Conservation (phyloP, 805 yeast species). For the Candida arabinofermentans region DNA sequence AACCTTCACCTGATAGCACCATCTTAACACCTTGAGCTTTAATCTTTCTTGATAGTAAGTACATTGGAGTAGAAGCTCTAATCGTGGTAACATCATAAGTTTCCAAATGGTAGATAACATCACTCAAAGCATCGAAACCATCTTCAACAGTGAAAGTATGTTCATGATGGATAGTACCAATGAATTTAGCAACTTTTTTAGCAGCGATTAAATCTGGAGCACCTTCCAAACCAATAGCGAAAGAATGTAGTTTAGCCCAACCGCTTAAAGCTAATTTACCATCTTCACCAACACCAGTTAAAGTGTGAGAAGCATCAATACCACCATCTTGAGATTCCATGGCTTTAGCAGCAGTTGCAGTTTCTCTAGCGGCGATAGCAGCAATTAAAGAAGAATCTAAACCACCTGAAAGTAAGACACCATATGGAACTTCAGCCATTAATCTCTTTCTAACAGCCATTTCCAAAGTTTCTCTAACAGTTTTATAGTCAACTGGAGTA, state of each 20-base stretch:
- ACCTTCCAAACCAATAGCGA: conserved; percentile 94
- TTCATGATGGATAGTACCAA: conserved; percentile 96
- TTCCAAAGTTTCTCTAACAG: conserved; percentile 79
- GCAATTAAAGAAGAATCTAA: conserved; percentile 96
- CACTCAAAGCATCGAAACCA: conserved; percentile 92
- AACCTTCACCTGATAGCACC: conserved; percentile 99
- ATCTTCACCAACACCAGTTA: conserved; percentile 88
- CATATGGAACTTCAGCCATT: conserved; percentile 99
- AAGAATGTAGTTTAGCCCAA: conserved; percentile 83
- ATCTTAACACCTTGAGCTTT: conserved; percentile 99
- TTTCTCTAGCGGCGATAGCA: conserved; percentile 94
- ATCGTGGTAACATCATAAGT: conserved; percentile 98
- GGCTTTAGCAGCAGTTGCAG: conserved; percentile 66
- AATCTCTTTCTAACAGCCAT: conserved; percentile 96
- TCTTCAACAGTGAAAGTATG: conserved; percentile 96
- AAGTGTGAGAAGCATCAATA: conserved; percentile 59
- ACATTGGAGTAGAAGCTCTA: conserved; percentile 99
- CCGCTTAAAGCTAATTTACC: conserved; percentile 80
- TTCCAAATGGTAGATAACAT: conserved; percentile 93
- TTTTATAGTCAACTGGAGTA: conserved; percentile 65
- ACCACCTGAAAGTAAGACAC: conserved; percentile 96
- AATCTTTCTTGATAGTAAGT: conserved; percentile 89
- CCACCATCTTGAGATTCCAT: conserved; percentile 41
- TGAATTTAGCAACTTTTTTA: conserved; percentile 90
- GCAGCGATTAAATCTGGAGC: conserved; percentile 99